Conservation (phyloP, 2,329 filamentous ascomycete genomes). For the Xylariaceae sp. region DNA sequence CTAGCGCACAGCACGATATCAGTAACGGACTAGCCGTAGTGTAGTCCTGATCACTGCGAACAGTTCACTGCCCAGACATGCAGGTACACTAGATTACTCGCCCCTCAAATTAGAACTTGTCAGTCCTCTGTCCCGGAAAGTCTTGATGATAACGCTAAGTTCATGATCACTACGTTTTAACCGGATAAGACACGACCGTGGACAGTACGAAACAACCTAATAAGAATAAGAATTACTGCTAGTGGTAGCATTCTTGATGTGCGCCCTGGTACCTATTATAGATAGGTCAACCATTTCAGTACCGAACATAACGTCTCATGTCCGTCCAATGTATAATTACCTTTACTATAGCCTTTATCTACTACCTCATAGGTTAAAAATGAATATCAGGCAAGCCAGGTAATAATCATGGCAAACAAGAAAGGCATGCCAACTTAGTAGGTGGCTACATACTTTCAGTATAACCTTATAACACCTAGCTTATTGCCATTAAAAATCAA, state of each 20-base stretch:
- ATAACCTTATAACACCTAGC: no score
- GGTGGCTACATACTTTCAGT: background rate
- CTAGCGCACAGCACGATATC: slow-evolving; percentile 20
- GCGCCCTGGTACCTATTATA: background rate
- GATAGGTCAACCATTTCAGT: slow-evolving; percentile 6
- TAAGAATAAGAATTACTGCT: no score
- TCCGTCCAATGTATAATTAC: slow-evolving; percentile 4
- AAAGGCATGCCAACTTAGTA: background rate
- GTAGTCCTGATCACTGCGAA: slow-evolving; percentile 19
- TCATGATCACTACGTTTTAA: background rate
- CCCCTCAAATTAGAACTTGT: no score
- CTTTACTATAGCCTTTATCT: slow-evolving; percentile 10
- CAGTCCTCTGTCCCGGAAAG: no score
- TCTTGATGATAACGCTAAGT: background rate
- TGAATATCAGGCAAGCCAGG: background rate
- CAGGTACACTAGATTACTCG: background rate
- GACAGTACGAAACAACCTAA: background rate
- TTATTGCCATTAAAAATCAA: no score
- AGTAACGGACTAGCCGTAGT: slow-evolving; percentile 19
- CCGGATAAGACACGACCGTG: background rate
- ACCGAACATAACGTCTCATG: slow-evolving; percentile 1
- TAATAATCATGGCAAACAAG: slow-evolving; percentile 1
- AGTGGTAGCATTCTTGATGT: slow-evolving; percentile 1
- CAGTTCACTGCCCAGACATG: slow-evolving; percentile 2
- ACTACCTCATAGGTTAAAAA: slow-evolving; percentile 13